Evolutionary conservation across 2,329 filamentous ascomycete species (phyloP).

Genomic region (Chaetothyriales sp.): DNA sequence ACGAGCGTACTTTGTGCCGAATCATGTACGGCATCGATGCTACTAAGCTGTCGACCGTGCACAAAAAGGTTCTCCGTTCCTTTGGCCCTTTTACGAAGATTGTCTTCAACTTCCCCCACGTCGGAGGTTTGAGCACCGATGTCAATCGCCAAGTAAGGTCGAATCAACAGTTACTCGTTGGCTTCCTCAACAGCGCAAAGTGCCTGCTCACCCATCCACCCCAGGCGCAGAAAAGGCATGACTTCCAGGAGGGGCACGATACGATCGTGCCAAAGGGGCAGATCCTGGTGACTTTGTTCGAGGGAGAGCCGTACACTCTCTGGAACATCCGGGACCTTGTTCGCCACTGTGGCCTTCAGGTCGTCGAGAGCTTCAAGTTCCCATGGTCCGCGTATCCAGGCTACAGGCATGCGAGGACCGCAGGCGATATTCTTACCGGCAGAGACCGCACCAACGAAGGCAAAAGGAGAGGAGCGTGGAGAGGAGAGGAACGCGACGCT

Average conservation of each 20-base stretch:
- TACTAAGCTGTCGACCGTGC: conserved; percentile 25
- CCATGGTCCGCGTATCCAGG: conserved; percentile 34
- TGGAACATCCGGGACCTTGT: conserved; percentile 90
- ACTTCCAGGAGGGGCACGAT: conserved; percentile 5
- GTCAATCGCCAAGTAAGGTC: conserved; percentile 86
- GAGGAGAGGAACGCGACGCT: conserved; percentile 34
- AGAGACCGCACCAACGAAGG: conserved; percentile 18
- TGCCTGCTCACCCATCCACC: conserved; percentile 15
- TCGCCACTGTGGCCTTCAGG: conserved; percentile 45
- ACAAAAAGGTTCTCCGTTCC: conserved; percentile 12
- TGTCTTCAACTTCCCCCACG: conserved; percentile 94
- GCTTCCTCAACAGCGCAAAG: conserved; percentile 34
- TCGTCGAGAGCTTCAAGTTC: conserved; percentile 35
- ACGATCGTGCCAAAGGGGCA: conserved; percentile 26
- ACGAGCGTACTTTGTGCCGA: background rate
- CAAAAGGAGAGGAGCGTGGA: conserved; percentile 30
- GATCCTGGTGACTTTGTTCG: conserved; percentile 78
- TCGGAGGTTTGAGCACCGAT: conserved; percentile 81
- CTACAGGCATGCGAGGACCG: conserved; percentile 34
- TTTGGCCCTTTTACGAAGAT: conserved; percentile 55
- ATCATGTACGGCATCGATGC: conserved; percentile 33
- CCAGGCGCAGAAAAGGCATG: conserved; percentile 14
- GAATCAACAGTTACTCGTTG: conserved; percentile 54
- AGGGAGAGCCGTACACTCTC: conserved; percentile 83
- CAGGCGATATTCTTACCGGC: conserved; percentile 32